These are phyloP conservation scores for Sanghuangporus baumii DNA, from an alignment of 1,284 basidiomycete species.

Conservation along the genomic window DNA sequence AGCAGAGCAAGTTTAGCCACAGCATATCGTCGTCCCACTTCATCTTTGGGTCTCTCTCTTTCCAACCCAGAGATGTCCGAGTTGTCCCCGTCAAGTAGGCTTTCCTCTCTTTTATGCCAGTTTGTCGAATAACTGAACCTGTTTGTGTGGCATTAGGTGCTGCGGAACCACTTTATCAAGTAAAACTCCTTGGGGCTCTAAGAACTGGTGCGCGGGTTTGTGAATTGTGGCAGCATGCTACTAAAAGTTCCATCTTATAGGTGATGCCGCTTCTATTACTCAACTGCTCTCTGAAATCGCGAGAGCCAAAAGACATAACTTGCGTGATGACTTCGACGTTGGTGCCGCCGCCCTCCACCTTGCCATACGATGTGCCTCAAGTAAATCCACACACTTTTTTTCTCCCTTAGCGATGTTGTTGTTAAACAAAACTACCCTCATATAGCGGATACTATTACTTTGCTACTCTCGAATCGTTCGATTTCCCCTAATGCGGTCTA, in stretches of 20 bases:
- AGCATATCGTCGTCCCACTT: background rate
- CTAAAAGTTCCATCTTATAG: constrained; percentile 30
- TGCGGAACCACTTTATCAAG: constrained; percentile 67
- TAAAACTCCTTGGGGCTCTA: constrained; percentile 76
- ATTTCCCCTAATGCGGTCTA: constrained; percentile 76
- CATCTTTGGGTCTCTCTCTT: background rate
- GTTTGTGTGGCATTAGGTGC: constrained; percentile 3
- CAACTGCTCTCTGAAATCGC: constrained; percentile 77
- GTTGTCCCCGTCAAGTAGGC: background rate
- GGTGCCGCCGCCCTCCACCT: constrained; percentile 79
- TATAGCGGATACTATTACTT: constrained; percentile 56
- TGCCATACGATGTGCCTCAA: constrained; percentile 78
- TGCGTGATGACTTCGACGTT: constrained; percentile 44
- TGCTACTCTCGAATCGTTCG: constrained; percentile 68
- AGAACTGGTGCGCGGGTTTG: constrained; percentile 41
- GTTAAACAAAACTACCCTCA: background rate
- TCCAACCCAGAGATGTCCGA: background rate
- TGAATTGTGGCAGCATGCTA: background rate
- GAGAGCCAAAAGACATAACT: constrained; percentile 51
- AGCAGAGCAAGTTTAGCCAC: background rate
- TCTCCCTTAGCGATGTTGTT: constrained; percentile 8
- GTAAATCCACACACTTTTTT: constrained; percentile 38
- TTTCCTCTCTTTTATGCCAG: background rate
- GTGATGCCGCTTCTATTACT: constrained; percentile 75
- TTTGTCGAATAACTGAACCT: background rate